phyloP scores from a whole-genome alignment of 2,329 filamentous ascomycete genomes.

The Diaporthe aspalathi region DNA sequence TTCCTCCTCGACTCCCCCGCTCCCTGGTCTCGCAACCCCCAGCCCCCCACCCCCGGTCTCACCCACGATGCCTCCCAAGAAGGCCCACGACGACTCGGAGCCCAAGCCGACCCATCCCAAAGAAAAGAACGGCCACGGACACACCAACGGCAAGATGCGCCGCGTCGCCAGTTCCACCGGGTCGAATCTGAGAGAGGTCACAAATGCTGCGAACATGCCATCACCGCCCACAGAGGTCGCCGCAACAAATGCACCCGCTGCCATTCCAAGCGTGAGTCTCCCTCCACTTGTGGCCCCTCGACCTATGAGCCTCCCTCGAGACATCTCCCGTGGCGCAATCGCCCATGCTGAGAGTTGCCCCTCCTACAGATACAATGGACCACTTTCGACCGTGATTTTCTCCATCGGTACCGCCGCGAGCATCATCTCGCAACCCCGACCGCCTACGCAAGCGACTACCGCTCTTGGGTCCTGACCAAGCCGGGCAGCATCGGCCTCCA shows the following conservation, averaged over 20 bases:
- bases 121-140: conserved; percentile 56
- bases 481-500: conserved; percentile 74
- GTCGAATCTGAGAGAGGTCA: conserved; percentile 58
- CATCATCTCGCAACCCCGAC: conserved; percentile 78
- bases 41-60: not conserved
- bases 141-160: conserved; percentile 65
- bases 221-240: conserved; percentile 45
- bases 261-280: conserved; percentile 37
- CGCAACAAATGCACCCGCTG: conserved; percentile 30
- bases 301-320: not conserved
- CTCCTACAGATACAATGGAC: conserved; percentile 70
- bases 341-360: conserved; percentile 6
- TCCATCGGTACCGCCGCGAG: conserved; percentile 81
- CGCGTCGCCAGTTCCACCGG: conserved; percentile 65
- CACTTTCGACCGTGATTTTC: conserved; percentile 72
- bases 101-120: conserved; percentile 54
- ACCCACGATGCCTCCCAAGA: conserved; percentile 55
- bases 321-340: conserved; percentile 37
- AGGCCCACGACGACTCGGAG: conserved; percentile 57
- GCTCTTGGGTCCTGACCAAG: conserved; percentile 70
- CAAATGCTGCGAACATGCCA: conserved; percentile 49
- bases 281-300: not conserved
- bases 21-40: too few relatives aligned
- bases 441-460: conserved; percentile 74
- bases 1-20: not conserved